Evolutionary conservation across 2,329 filamentous ascomycete genomes (phyloP), one percentile per base, ranked within the genome.

Genomic region (Sporothrix pallida): DNA sequence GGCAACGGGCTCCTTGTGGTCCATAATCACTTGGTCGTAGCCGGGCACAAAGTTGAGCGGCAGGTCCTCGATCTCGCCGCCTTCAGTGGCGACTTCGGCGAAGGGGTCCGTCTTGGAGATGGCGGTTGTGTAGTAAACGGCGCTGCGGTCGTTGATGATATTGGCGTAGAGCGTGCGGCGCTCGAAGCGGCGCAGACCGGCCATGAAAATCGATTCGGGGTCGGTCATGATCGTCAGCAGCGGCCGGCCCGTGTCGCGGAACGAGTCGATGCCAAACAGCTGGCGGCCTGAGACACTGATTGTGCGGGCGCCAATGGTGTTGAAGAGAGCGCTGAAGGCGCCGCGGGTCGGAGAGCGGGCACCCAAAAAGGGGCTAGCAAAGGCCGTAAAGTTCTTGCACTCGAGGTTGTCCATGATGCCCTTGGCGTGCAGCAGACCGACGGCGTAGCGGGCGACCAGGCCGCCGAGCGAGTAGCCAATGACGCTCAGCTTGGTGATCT

Each of bases 371-470:
- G 93, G 95, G 46, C 92, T 91, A 5, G 93, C 95, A 82, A 98
- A 98, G 0, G 95, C 97, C 2, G 92, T 93, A 82, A 98, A 98
- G 85, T 97, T 98, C 82, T 95, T 88, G 76, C 95, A 95, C 79
- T 94, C 87, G 37, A 98, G 86, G 74, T 87, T 87, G 73, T 97
- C 91, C 73, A 98, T 90, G 74, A 93, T 86, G 9, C 94, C 94
- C 78, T 92, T 93, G 72, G 93, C 91, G 78, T 95, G 89, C 3
- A 98, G 86, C 78, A 98, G 83, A 0, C 95, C 95, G 73, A 97
- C 87, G 1, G 93, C 92, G 83, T 97, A 98, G 74, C 95, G 88
- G 10, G 93, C 90, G 4, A 98, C 90, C 7, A 98, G 85, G 0
- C 95, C 95, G 63, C 95, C 95, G 1, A 98, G 86, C 0, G 94